A percentile compares a stretch with the other conserved stretches of the same genome.
phyloP scores from a whole-genome alignment of 2,329 filamentous ascomycete species.

The Dactylellina haptotyla region DNA sequence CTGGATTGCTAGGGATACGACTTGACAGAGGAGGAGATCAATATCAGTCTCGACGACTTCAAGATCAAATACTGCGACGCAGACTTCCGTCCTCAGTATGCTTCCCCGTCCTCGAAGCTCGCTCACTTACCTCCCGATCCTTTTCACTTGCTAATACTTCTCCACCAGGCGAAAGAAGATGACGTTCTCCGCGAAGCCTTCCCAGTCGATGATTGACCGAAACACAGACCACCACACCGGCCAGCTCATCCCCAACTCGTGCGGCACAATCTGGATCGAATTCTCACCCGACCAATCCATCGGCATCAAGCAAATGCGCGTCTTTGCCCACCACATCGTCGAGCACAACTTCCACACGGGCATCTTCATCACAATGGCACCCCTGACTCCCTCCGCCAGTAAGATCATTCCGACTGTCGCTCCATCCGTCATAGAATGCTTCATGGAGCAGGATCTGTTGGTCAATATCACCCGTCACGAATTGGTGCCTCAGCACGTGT shows the following conservation, averaged over 20 bases:
- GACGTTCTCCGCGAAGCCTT: constrained; percentile 87
- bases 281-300: constrained; percentile 83
- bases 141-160: constrained; percentile 35
- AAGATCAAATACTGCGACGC: constrained; percentile 74
- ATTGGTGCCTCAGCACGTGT: constrained; percentile 90
- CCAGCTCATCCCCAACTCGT: constrained; percentile 73
- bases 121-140: not conserved
- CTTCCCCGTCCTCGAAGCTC: constrained; percentile 31
- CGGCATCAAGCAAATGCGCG: constrained; percentile 90
- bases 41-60: constrained; percentile 86
- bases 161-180: constrained; percentile 77
- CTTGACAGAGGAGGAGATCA: constrained; percentile 86
- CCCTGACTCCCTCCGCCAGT: constrained; percentile 85
- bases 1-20: constrained; percentile 79
- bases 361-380: constrained; percentile 84
- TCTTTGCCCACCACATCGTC: constrained; percentile 83
- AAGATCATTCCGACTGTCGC: constrained; percentile 84
- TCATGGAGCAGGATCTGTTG: constrained; percentile 92
- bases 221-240: constrained; percentile 77
- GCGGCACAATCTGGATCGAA: constrained; percentile 91
- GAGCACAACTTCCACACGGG: constrained; percentile 86
- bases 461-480: constrained; percentile 99
- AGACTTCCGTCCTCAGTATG: constrained; percentile 81
- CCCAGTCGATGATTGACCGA: constrained; percentile 82
- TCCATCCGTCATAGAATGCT: constrained; percentile 87